phyloP scores from a whole-genome alignment of 1,284 basidiomycete species.

The Leccinum insigne region DNA sequence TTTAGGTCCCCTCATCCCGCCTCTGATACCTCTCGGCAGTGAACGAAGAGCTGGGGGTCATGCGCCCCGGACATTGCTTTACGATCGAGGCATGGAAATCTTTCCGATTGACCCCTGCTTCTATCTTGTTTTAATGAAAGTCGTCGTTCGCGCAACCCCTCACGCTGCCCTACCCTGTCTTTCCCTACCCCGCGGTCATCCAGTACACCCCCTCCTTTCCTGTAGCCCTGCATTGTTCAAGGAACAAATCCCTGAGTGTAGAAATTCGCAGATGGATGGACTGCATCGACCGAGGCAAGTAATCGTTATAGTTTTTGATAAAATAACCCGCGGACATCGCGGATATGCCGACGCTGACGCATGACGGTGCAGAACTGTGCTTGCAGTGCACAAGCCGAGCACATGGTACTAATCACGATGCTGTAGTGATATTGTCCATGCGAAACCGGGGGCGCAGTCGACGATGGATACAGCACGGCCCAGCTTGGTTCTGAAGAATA shows the following conservation, averaged over 20 bases:
- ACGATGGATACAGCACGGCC: neutral
- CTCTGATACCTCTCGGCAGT: constrained; percentile 41
- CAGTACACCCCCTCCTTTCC: neutral
- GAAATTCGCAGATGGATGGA: constrained; percentile 91
- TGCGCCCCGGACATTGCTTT: constrained; percentile 85
- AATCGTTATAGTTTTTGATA: neutral
- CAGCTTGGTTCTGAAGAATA: neutral
- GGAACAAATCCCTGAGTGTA: constrained; percentile 65
- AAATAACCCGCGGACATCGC: neutral
- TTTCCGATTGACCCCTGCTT: neutral
- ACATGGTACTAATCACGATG: constrained; percentile 80
- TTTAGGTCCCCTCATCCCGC: constrained; percentile 20
- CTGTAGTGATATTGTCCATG: neutral
- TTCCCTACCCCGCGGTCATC: too few species aligned
- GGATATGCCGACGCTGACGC: neutral
- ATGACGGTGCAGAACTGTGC: constrained; percentile 48
- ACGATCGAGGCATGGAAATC: constrained; percentile 71
- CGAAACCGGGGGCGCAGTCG: neutral
- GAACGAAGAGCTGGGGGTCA: constrained; percentile 77
- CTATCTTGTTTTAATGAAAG: neutral
- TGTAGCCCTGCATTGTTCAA: constrained; percentile 77
- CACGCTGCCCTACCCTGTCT: too few species aligned
- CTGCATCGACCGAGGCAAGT: constrained; percentile 77
- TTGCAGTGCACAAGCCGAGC: constrained; percentile 83
- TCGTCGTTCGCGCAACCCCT: neutral